Conservation (phyloP, 495 filamentous ascomycete species). For the Neurospora intermedia region DNA sequence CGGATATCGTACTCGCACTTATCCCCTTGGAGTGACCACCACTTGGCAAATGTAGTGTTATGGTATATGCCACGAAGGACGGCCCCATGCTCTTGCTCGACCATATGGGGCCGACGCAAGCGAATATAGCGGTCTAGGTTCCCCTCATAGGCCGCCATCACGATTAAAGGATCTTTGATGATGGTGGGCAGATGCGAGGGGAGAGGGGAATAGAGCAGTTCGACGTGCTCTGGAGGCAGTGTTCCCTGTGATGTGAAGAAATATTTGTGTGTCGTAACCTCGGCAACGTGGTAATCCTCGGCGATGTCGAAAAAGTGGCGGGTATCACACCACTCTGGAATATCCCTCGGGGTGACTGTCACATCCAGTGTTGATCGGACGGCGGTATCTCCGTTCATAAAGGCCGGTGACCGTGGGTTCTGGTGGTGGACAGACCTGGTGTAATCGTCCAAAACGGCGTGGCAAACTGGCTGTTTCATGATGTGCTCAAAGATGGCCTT, state of each 20-base stretch:
- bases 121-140: constrained; percentile 11
- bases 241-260: background rate
- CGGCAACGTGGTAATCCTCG: constrained; percentile 5
- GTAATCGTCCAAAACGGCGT: constrained; percentile 13
- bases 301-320: constrained; percentile 4
- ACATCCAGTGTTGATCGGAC: constrained; percentile 1
- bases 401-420: background rate
- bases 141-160: constrained; percentile 11
- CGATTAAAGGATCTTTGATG: constrained; percentile 10
- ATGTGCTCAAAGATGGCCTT: constrained; percentile 5
- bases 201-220: constrained; percentile 2
- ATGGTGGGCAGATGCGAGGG: constrained; percentile 7
- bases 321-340: background rate
- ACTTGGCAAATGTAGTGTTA: constrained; percentile 7
- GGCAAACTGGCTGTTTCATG: constrained; percentile 4
- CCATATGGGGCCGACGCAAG: constrained; percentile 1
- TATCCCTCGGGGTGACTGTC: background rate
- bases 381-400: constrained; percentile 12
- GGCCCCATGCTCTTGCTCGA: background rate
- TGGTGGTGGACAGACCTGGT: background rate
- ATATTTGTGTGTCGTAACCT: background rate
- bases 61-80: constrained; percentile 9
- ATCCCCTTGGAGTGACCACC: background rate
- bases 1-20: background rate
- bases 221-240: background rate